Evolutionary conservation across 2,329 filamentous ascomycete species (phyloP), one percentile per base, ranked within the genome.

Genomic region (Alternaria novae-zelandiae): DNA sequence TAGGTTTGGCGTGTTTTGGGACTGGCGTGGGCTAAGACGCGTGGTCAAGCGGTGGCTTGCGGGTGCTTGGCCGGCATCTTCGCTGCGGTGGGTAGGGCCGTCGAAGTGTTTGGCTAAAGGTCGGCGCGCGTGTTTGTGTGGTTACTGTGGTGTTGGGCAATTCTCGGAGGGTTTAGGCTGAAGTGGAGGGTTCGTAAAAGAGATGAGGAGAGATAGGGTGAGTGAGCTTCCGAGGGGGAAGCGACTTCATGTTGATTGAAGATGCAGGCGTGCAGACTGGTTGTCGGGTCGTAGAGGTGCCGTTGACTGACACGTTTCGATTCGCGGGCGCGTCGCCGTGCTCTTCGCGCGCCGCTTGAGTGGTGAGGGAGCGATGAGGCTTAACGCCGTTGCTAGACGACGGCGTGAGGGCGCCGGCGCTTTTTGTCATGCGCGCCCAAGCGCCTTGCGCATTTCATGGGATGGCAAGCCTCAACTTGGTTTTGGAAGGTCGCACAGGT

Each of bases 281-380:
- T 49, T 23, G 50, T 30, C 50, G 60, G 50, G 56, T 54, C 13
- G 11, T 36, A 5, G n/a, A 13, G 9, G 30, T 57, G 54, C 54
- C 54, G 57, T 36, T 26, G 50, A 43, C 54, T 45, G 53, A 30
- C 17, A 57, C 26, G 53, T 58, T 54, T 54, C 54, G 43, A 62
- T 50, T 57, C 61, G 43, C 43, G 23, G 66, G 70, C 70, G 69
- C 55, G 57, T 70, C 68, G 69, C 68, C 49, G 57, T 59, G 59
- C 28, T 44, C 55, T 67, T 51, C 44, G 28, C 20, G 54, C 53
- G 47, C 12, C 44, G 47, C 36, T 49, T 67, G 59, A 64, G 64
- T 63, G 50, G 59, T 61, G 60, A 57, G 28, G 44, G 28, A n/a
- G 41, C 46, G 58, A 57, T 25, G 54, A 60, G 58, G 57, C 62